Base-by-base conservation (phyloP, 345 rosid species). In the Physaria fendleri region DNA sequence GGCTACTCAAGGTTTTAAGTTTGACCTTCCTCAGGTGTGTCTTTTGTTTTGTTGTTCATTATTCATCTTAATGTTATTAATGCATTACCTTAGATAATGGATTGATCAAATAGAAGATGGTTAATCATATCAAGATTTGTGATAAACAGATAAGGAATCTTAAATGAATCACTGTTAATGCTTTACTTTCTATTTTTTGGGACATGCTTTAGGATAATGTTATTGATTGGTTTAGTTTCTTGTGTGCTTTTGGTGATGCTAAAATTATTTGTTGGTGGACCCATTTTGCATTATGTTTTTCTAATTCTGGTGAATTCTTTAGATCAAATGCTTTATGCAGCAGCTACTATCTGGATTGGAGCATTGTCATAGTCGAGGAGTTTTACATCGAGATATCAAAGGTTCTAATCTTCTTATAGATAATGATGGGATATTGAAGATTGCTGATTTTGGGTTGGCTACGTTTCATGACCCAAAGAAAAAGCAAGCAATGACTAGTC, bases 381-480 rank as follows among this genome's bases (percentile, higher is more conserved):
- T 91, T 12, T 69, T 91, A 56, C 98, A 91, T 68, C 86, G 96
- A 18, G 96, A 91, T 71, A 78, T 91, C 44, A 90, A 91, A 79
- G 88, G 94, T 56, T 82, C 98, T 62, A 91, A 87, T 78, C 72
- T 91, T 17, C 79, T 91, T 38, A 84, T 91, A 63, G 82, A 85
- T 66, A 83, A 82, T 45, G 82, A 87, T 25, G 98, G 98, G 23
- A 66, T 71, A 47, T 64, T 91, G 11, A 91, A 91, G 76, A 82
- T 91, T 65, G 92, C 91, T 72, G 98, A 91, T 77, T 91, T 91
- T 46, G 98, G 98, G 45, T 68, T 91, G 56, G 96, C 96, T 42
- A 80, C 84, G n/a, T 82, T 85, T 72, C 87, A 68, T 59, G 80
- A 85, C 54, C 80, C 87, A 7, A 76, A 59, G 33, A 75, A 62